Base-by-base conservation (phyloP, 1,139 yeast genomes). In the Magnusiomyces clavatus region DNA sequence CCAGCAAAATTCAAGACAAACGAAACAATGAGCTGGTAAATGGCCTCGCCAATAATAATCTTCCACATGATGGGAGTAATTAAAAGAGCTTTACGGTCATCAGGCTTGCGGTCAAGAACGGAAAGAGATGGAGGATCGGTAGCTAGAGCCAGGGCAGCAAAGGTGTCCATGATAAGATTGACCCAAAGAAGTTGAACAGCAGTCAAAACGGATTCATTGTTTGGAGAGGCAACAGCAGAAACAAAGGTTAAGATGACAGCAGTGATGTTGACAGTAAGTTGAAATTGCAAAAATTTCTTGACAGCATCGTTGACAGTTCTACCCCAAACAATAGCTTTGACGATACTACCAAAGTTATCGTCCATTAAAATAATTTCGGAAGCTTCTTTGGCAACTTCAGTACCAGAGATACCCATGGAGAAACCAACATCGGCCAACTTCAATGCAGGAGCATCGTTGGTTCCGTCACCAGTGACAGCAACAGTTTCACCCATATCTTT, bases 281-380 rank as follows among this genome's bases (percentile, higher is more conserved):
- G 98, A 69, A 92, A 92, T 70, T 90, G 98, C 66, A 92, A 83
- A 65, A 92, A 92, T 69, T 92, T 92, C 69, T 89, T 88, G 64
- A 92, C 95, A 1, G 97, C 89, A 38, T 85, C 83, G 17, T 95
- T 86, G 56, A 94, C 98, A 51, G 97, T 90, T 69, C 99, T 81
- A 54, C 99, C 99, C 98, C 98, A 94, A 70, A 88, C 87, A 64
- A 92, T 87, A n/a, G 98, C 99, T 68, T 88, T 88, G 49, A 92
- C 97, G 67, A 92, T 92, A 52, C 95, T 92, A 10, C 90, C 77
- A 64, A 92, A 92, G 72, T 92, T 95, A 71, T 92, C 98, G 40
- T 95, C 89, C 95, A 88, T 88, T 55, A 84, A 73, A 42, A 84
- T 84, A 65, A 84, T 83, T 64, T 84, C 92, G 20, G 87, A 77